Evolutionary conservation across 2,329 filamentous ascomycete species (phyloP).

Genomic region (Albifimbria verrucaria): DNA sequence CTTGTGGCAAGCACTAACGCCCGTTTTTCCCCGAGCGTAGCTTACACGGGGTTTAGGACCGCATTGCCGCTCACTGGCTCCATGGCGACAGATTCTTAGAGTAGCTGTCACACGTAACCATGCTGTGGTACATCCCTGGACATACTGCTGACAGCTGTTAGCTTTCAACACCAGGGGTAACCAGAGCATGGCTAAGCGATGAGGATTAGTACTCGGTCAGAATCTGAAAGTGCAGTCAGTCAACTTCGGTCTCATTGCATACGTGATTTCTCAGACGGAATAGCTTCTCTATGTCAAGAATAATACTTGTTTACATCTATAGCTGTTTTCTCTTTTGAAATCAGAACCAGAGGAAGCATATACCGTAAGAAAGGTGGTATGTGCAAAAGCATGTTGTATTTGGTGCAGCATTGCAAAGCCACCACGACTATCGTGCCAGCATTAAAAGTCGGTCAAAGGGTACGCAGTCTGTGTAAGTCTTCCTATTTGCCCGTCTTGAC

Average conservation of each 20-base stretch:
- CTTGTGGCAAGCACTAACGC: background rate
- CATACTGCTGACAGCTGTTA: background rate
- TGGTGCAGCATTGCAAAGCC: background rate
- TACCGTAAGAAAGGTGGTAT: background rate
- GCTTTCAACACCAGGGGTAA: background rate
- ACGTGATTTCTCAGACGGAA: no score
- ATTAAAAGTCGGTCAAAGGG: background rate
- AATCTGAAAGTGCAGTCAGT: background rate
- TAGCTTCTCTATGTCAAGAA: no score
- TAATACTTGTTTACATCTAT: no score
- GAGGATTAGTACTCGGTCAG: background rate
- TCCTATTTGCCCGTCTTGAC: background rate
- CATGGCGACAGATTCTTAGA: background rate
- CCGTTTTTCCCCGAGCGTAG: background rate
- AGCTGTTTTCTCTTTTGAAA: no score
- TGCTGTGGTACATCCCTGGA: background rate
- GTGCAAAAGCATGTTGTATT: background rate
- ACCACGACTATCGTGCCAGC: background rate
- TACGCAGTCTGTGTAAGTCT: background rate
- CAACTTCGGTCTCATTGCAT: background rate
- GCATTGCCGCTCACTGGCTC: background rate
- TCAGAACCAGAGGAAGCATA: background rate
- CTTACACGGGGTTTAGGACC: background rate
- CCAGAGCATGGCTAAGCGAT: background rate
- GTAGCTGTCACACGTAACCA: background rate